phyloP scores from a whole-genome alignment of 768 basidiomycete species.

The Rhodotorula babjevae region DNA sequence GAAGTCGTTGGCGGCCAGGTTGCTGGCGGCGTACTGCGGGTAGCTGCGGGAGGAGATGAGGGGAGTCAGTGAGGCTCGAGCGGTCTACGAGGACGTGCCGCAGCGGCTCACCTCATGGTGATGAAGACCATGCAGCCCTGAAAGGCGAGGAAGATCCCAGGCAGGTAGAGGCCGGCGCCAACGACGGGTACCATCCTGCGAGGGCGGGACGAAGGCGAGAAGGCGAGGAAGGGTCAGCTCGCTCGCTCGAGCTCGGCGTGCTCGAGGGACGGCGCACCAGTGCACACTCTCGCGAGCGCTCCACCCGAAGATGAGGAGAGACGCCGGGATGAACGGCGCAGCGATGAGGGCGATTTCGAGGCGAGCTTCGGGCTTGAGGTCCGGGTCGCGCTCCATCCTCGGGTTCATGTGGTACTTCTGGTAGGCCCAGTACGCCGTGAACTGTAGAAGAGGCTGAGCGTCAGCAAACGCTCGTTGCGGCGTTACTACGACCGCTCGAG shows the following conservation, averaged over 20 bases:
- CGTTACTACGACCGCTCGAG: too few relatives aligned
- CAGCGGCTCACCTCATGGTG: not conserved
- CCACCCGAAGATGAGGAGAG: conserved; percentile 46
- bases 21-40: conserved; percentile 45
- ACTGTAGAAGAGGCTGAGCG: not conserved
- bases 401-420: conserved; percentile 12
- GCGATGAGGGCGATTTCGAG: conserved; percentile 33
- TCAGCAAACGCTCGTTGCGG: too few relatives aligned
- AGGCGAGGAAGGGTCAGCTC: too few relatives aligned
- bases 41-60: conserved; percentile 27
- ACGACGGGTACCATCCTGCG: conserved; percentile 24
- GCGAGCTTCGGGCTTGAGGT: conserved; percentile 23
- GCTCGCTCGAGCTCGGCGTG: too few relatives aligned
- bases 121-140: conserved; percentile 23
- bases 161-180: conserved; percentile 29
- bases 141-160: conserved; percentile 23
- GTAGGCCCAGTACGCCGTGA: conserved; percentile 34
- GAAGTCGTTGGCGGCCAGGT: conserved; percentile 48
- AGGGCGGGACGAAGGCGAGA: not conserved
- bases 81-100: not conserved
- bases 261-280: conserved; percentile 38
- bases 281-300: conserved; percentile 34
- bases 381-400: not conserved
- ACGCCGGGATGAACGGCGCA: conserved; percentile 33
- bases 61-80: not conserved